Percentiles rank a stretch among this genome's conserved stretches.
phyloP scores from a whole-genome alignment of 2,329 filamentous ascomycete genomes.

The Penicillium sp. region DNA sequence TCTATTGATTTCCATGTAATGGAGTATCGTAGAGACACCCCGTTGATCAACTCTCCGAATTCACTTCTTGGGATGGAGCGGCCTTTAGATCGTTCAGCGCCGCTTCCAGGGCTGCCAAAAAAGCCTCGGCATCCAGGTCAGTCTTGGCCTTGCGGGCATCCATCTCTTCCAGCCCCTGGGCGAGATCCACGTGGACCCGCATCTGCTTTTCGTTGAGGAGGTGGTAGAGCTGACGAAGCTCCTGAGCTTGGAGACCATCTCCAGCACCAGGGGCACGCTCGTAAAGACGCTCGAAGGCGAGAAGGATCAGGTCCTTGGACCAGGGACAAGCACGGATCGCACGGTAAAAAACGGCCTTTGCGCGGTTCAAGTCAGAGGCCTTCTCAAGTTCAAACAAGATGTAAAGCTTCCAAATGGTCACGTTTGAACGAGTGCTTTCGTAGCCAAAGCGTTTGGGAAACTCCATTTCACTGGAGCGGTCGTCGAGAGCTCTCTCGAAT shows the following conservation, averaged over 20 bases:
- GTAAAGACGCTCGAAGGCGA: constrained; percentile 54
- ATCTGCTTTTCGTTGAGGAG: constrained; percentile 64
- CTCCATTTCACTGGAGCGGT: constrained; percentile 17
- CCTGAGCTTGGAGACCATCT: constrained; percentile 44
- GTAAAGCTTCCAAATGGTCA: constrained; percentile 56
- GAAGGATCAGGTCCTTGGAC: constrained; percentile 61
- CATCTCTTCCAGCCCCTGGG: constrained; percentile 43
- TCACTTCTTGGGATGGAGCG: background rate
- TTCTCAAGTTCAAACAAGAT: constrained; percentile 51
- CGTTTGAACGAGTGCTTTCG: constrained; percentile 37
- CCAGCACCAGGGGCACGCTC: constrained; percentile 15
- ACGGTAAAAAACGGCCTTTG: constrained; percentile 57
- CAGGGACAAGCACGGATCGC: constrained; percentile 62
- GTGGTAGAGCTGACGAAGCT: constrained; percentile 56
- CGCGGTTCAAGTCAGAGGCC: constrained; percentile 37
- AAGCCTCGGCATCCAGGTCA: background rate
- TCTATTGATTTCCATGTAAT: background rate
- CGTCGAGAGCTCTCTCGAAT: constrained; percentile 55
- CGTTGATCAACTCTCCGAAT: background rate
- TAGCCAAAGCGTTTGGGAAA: constrained; percentile 5
- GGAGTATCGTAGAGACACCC: background rate
- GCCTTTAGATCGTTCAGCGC: background rate
- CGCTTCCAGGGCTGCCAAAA: background rate
- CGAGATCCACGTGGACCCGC: constrained; percentile 58
- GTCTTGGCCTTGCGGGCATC: background rate